Conservation (phyloP, 75 land plant species). For the Isoetes taiwanensis region DNA sequence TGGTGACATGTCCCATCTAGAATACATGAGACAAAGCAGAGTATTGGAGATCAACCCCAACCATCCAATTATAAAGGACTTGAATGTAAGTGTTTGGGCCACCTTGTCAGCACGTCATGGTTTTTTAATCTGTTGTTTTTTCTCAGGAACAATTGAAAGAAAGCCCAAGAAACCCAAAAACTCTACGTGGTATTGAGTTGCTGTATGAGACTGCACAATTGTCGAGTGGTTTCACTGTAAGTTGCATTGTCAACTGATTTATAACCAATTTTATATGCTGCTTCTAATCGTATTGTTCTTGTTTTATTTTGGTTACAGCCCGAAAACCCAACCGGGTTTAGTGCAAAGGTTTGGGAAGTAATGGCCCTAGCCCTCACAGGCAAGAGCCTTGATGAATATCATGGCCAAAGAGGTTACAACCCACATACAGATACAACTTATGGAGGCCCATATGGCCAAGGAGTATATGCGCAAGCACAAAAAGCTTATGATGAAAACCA, state of each 20-base stretch:
- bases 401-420: background rate
- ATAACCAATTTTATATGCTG: background rate
- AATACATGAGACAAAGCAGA: slow-evolving; percentile 90
- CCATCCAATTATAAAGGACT: slow-evolving; percentile 80
- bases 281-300: background rate
- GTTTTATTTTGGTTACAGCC: slow-evolving; percentile 50
- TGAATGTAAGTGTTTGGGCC: slow-evolving; percentile 48
- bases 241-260: slow-evolving; percentile 9
- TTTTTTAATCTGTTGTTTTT: slow-evolving; percentile 1
- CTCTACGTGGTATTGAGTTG: slow-evolving; percentile 64
- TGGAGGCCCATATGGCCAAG: too few relatives aligned
- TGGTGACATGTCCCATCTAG: slow-evolving; percentile 79
- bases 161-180: slow-evolving; percentile 45
- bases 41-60: slow-evolving; percentile 91
- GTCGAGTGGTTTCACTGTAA: slow-evolving; percentile 93
- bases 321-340: slow-evolving; percentile 88
- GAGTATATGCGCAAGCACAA: background rate
- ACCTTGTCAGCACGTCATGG: background rate
- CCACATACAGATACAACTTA: too few relatives aligned
- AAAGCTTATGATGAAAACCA: background rate
- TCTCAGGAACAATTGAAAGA: slow-evolving; percentile 74
- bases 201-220: slow-evolving; percentile 83
- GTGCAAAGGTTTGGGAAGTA: slow-evolving; percentile 83
- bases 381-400: too few relatives aligned
- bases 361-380: slow-evolving; percentile 69